Conservation (phyloP, 2,329 filamentous ascomycete genomes). For the Trichoderma sp. region DNA sequence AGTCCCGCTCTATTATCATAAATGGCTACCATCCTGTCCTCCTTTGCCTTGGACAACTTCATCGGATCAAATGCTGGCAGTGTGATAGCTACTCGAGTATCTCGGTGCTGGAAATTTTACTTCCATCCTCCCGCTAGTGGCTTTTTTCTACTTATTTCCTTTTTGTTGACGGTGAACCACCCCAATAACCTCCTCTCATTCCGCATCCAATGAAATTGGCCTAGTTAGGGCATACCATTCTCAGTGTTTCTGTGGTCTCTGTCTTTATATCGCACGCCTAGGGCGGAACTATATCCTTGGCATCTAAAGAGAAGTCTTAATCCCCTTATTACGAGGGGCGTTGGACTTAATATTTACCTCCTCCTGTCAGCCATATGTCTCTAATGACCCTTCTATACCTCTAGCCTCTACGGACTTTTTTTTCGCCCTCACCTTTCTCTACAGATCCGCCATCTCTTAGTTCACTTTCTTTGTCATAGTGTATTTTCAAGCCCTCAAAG, state of each 20-base stretch:
- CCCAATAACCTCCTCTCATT: neutral
- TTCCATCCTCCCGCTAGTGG: neutral
- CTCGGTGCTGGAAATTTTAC: neutral
- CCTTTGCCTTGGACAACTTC: neutral
- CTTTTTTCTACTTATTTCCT: neutral
- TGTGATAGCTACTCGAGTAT: neutral
- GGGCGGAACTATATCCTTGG: neutral
- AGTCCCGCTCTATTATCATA: neutral
- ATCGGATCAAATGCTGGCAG: neutral
- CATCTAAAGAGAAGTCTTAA: neutral
- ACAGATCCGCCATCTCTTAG: neutral
- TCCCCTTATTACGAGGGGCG: neutral
- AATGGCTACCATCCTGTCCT: neutral
- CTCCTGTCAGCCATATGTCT: neutral
- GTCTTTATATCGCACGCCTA: neutral
- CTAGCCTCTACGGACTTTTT: neutral
- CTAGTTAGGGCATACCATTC: neutral
- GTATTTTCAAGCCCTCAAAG: neutral
- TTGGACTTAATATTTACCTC: neutral
- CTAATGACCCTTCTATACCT: neutral
- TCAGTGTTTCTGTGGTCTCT: neutral
- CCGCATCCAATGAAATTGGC: neutral
- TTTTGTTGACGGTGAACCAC: neutral
- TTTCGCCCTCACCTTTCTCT: neutral
- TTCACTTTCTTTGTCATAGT: neutral